Percentiles rank a stretch among this genome's conserved stretches.
phyloP scores from a whole-genome alignment of 1,139 yeast species.

The Zygotorulaspora mrakii region DNA sequence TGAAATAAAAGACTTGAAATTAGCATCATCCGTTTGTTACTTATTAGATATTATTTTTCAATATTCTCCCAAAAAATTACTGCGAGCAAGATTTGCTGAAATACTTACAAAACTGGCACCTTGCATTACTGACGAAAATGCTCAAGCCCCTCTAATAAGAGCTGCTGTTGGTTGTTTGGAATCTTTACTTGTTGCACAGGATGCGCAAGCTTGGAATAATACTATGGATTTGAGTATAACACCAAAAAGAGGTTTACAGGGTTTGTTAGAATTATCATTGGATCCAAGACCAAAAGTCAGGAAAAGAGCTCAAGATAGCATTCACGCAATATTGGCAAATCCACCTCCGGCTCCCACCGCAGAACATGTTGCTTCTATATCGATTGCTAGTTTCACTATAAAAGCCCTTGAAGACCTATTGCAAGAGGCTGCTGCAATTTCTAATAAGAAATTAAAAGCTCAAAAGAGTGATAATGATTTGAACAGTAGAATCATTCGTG shows the following conservation, averaged over 20 bases:
- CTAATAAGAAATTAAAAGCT: conserved; percentile 36
- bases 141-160: conserved; percentile 81
- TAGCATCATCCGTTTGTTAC: conserved; percentile 77
- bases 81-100: conserved; percentile 70
- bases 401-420: conserved; percentile 43
- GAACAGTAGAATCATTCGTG: conserved; percentile 64
- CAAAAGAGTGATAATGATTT: conserved; percentile 46
- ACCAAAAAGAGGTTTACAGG: conserved; percentile 78
- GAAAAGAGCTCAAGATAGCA: conserved; percentile 89
- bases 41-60: conserved; percentile 79
- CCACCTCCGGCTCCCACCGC: conserved; percentile 83
- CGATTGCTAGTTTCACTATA: conserved; percentile 68
- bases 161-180: conserved; percentile 87
- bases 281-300: conserved; percentile 96
- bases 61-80: conserved; percentile 61
- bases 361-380: conserved; percentile 68
- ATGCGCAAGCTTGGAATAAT: conserved; percentile 68
- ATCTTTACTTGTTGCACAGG: conserved; percentile 74
- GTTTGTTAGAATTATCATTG: conserved; percentile 70
- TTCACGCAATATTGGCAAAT: conserved; percentile 53
- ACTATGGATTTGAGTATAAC: conserved; percentile 51
- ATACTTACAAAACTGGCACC: conserved; percentile 79
- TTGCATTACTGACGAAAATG: conserved; percentile 61
- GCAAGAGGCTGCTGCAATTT: conserved; percentile 41
- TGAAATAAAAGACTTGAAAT: conserved; percentile 50